Percentiles rank a stretch among this genome's conserved stretches.
Evolutionary conservation across 2,329 filamentous ascomycete species (phyloP).

Genomic region (Leptographium procerum): DNA sequence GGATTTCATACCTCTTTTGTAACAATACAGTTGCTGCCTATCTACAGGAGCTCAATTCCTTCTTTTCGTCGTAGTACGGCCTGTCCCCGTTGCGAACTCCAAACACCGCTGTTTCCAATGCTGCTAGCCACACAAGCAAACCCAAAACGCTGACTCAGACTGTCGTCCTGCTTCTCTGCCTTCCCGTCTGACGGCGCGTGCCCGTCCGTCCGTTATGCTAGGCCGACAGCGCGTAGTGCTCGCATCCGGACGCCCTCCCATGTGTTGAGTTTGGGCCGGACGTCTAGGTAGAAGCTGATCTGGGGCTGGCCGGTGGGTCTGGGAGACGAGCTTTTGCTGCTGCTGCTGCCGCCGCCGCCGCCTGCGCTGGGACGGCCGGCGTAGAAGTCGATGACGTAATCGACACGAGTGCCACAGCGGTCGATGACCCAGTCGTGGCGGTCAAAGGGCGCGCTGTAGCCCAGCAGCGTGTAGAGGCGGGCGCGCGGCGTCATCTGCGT

Average conservation of each 20-base stretch:
- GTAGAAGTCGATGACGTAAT: slow-evolving; percentile 98
- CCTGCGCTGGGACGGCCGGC: slow-evolving; percentile 43
- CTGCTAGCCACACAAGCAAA: not conserved
- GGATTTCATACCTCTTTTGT: not conserved
- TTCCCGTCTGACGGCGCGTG: too few relatives aligned
- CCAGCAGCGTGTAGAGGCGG: slow-evolving; percentile 67
- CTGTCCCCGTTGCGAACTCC: not conserved
- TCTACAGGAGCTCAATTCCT: not conserved
- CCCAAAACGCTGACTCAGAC: not conserved
- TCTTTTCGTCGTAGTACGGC: not conserved
- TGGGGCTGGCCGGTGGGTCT: slow-evolving; percentile 11
- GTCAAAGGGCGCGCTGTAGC: slow-evolving; percentile 90
- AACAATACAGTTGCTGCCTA: not conserved
- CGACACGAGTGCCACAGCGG: slow-evolving; percentile 70
- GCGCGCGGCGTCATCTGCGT: slow-evolving; percentile 68
- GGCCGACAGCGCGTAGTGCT: slow-evolving; percentile 35
- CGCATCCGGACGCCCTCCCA: slow-evolving; percentile 61
- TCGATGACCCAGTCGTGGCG: slow-evolving; percentile 96
- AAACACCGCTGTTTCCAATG: not conserved
- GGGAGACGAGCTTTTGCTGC: not conserved
- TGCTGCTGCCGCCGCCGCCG: not conserved
- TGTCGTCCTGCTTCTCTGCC: not conserved
- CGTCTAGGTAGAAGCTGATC: slow-evolving; percentile 55
- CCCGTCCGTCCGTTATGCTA: slow-evolving; percentile 32
- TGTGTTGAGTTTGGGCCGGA: slow-evolving; percentile 56